These are phyloP conservation scores for Termitomyces sp. DNA, from an alignment of 768 basidiomycete genomes.

Conservation along the genomic window DNA sequence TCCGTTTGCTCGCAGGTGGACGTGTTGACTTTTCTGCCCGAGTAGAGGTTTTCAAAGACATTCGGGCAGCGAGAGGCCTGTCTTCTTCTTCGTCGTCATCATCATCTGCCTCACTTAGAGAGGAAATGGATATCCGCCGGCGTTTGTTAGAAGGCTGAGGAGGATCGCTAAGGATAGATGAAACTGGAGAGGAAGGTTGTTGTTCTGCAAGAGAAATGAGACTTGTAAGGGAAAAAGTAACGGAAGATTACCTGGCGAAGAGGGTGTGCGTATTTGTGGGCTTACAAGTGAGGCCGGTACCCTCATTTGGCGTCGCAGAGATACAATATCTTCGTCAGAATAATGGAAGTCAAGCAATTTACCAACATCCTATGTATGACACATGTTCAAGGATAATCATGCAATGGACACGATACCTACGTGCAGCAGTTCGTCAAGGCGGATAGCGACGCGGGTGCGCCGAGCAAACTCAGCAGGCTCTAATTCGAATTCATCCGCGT, in stretches of 20 bases:
- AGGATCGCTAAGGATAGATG: slow-evolving; percentile 46
- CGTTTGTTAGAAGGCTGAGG: slow-evolving; percentile 45
- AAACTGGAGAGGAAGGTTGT: slow-evolving; percentile 36
- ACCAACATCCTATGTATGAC: slow-evolving; percentile 56
- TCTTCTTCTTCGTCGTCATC: slow-evolving; percentile 54
- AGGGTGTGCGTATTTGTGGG: slow-evolving; percentile 37
- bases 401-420: slow-evolving; percentile 34
- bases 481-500: slow-evolving; percentile 53
- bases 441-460: slow-evolving; percentile 67
- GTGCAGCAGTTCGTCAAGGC: slow-evolving; percentile 79
- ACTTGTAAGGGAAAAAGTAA: slow-evolving; percentile 1
- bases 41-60: slow-evolving; percentile 24
- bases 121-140: slow-evolving; percentile 47
- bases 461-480: slow-evolving; percentile 65
- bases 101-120: slow-evolving; percentile 46
- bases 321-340: slow-evolving; percentile 61
- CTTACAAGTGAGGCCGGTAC: slow-evolving; percentile 46
- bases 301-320: slow-evolving; percentile 67
- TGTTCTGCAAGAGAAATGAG: slow-evolving; percentile 22
- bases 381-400: neutral
- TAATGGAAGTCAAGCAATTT: slow-evolving; percentile 80
- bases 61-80: slow-evolving; percentile 47
- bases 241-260: slow-evolving; percentile 45
- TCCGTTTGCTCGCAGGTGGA: slow-evolving; percentile 22
- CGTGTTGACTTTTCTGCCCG: slow-evolving; percentile 25